phyloP scores from a whole-genome alignment of 208 protist species.

The Herpetomonas tarakana region DNA sequence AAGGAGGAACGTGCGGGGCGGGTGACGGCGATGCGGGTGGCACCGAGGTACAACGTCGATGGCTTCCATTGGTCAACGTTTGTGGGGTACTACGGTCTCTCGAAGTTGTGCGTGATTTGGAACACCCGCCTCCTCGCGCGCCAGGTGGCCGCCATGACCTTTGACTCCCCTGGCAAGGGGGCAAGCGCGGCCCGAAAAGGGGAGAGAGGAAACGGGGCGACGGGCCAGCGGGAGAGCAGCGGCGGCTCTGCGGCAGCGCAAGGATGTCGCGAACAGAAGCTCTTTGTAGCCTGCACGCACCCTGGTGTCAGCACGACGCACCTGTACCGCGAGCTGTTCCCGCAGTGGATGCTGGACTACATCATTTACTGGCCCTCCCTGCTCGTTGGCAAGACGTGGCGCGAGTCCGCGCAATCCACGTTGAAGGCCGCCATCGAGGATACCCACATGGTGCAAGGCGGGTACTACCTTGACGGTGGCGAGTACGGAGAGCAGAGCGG shows the following conservation, averaged over 20 bases:
- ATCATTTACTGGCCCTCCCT: conserved; percentile 82
- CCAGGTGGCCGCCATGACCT: conserved; percentile 32
- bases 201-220: not conserved
- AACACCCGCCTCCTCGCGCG: conserved; percentile 69
- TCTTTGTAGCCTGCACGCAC: conserved; percentile 77
- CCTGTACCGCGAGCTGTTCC: conserved; percentile 82
- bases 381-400: conserved; percentile 77
- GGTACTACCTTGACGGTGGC: conserved; percentile 78
- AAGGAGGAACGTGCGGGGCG: not conserved
- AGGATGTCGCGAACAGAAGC: conserved; percentile 18
- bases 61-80: conserved; percentile 62
- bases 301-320: conserved; percentile 75
- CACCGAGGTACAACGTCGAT: conserved; percentile 16
- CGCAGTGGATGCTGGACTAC: conserved; percentile 59
- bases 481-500: conserved; percentile 66
- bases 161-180: conserved; percentile 3
- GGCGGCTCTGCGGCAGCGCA: not conserved
- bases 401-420: conserved; percentile 71
- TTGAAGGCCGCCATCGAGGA: conserved; percentile 53
- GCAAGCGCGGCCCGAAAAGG: conserved; percentile 4
- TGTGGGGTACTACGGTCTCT: conserved; percentile 85
- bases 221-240: conserved; percentile 5
- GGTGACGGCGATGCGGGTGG: not conserved
- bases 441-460: conserved; percentile 54
- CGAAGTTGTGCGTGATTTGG: conserved; percentile 84